Conservation (phyloP, 257 asterid genomes). For the Linderniella brevidens region DNA sequence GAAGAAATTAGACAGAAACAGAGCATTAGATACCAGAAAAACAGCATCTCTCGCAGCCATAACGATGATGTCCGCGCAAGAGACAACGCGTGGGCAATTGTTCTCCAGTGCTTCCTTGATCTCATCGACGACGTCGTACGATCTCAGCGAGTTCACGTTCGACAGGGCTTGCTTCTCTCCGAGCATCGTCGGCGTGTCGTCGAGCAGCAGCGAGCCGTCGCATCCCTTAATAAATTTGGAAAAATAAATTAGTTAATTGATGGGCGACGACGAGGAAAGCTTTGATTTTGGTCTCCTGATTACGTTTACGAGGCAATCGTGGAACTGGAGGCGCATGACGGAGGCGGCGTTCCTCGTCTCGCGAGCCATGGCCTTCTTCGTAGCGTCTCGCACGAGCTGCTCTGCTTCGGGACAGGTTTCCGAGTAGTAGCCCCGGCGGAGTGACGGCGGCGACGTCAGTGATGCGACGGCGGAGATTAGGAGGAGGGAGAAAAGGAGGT, state of each 20-base stretch:
- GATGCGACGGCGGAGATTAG: constrained; percentile 13
- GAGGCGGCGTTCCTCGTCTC: constrained; percentile 68
- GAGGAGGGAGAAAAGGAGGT: constrained; percentile 15
- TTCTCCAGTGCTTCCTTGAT: constrained; percentile 53
- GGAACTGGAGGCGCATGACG: constrained; percentile 90
- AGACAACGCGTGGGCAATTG: constrained; percentile 57
- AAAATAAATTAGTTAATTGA: background rate
- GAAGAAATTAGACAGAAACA: background rate
- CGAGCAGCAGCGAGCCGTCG: constrained; percentile 81
- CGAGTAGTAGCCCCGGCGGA: constrained; percentile 41
- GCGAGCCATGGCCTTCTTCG: constrained; percentile 38
- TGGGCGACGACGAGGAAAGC: background rate
- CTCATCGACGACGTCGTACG: constrained; percentile 63
- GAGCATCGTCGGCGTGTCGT: constrained; percentile 54
- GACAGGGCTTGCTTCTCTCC: constrained; percentile 74
- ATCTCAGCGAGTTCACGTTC: constrained; percentile 63
- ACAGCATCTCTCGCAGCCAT: constrained; percentile 97
- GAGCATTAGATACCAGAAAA: constrained; percentile 28
- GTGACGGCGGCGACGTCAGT: constrained; percentile 10
- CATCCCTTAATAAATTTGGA: constrained; percentile 42
- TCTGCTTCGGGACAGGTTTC: constrained; percentile 66
- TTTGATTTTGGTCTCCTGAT: background rate
- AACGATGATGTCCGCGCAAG: constrained; percentile 84
- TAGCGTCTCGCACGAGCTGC: constrained; percentile 31
- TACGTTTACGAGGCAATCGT: constrained; percentile 90